A percentile compares a stretch with the other conserved stretches of the same genome.
Conservation (phyloP, 129 eudicot species). For the Centrapalus pauciflorus region DNA sequence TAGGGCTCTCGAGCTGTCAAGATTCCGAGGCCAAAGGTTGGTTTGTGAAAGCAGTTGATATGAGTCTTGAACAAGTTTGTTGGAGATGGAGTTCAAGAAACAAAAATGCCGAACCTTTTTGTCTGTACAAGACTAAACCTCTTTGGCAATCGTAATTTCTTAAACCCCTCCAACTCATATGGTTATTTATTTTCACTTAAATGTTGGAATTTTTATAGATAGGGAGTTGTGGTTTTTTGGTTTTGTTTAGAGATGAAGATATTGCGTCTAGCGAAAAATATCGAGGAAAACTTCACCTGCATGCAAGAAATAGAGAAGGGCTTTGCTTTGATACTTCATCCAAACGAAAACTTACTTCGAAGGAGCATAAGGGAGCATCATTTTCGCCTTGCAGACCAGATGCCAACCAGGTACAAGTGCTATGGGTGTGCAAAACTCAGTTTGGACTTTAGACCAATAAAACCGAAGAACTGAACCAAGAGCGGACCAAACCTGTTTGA, state of each 20-base stretch:
- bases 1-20: conserved; percentile 59
- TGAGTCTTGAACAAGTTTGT: conserved; percentile 67
- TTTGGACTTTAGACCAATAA: too few species aligned
- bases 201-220: background rate
- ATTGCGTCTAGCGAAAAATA: conserved; percentile 17
- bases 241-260: conserved; percentile 50
- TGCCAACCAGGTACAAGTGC: conserved; percentile 61
- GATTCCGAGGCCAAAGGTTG: conserved; percentile 71
- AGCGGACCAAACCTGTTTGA: too few species aligned
- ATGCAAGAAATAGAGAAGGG: conserved; percentile 28
- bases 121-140: conserved; percentile 61
- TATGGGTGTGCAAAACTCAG: too few species aligned
- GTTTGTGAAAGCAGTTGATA: conserved; percentile 36
- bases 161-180: background rate
- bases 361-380: conserved; percentile 47
- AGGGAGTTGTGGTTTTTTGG: background rate
- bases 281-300: conserved; percentile 50
- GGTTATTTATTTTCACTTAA: background rate
- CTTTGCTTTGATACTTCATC: conserved; percentile 71
- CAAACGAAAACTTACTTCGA: conserved; percentile 53
- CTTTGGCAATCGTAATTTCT: conserved; percentile 52
- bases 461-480: too few species aligned
- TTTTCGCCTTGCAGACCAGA: conserved; percentile 62
- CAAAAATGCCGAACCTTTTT: conserved; percentile 41
- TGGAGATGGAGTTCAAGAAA: conserved; percentile 50